Evolutionary conservation across 2,329 filamentous ascomycete genomes (phyloP).

Genomic region (Aspergillus jensenii): DNA sequence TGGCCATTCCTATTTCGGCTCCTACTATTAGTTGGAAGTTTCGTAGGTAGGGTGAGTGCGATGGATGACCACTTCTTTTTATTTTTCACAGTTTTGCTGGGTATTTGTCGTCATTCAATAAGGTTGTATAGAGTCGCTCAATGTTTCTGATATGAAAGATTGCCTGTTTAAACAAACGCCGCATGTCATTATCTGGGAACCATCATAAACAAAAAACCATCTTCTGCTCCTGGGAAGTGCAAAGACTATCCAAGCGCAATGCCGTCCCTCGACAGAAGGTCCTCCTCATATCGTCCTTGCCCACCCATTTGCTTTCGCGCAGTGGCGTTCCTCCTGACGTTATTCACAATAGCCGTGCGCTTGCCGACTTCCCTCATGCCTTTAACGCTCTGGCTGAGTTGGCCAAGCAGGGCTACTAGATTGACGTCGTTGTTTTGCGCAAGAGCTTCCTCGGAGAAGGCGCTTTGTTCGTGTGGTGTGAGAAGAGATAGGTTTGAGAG

Average conservation of each 20-base stretch:
- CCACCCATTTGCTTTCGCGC: slow-evolving; percentile 25
- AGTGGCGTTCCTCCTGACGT: slow-evolving; percentile 21
- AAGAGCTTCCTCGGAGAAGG: slow-evolving; percentile 69
- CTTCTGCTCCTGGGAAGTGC: not conserved
- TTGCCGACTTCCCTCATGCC: slow-evolving; percentile 72
- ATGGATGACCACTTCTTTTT: too few species aligned
- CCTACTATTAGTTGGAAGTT: too few species aligned
- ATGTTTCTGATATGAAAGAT: too few species aligned
- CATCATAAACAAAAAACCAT: not conserved
- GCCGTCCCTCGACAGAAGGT: slow-evolving; percentile 23
- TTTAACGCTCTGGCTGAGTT: slow-evolving; percentile 70
- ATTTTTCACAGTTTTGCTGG: too few species aligned
- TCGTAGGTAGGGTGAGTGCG: too few species aligned
- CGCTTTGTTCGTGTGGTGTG: slow-evolving; percentile 65
- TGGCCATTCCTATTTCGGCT: too few species aligned
- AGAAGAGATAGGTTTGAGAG: slow-evolving; percentile 80
- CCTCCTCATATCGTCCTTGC: slow-evolving; percentile 29
- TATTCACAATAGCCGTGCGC: slow-evolving; percentile 66
- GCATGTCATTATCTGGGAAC: not conserved
- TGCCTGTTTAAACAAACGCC: not conserved
- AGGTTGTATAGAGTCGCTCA: too few species aligned
- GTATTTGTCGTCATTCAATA: not conserved
- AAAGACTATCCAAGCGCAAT: slow-evolving; percentile 2
- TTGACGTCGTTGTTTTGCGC: slow-evolving; percentile 82
- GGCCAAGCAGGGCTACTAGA: slow-evolving; percentile 72